Evolutionary conservation across 208 protist species (phyloP), one percentile per base, ranked within the genome.

Genomic region (Leishmania major): DNA sequence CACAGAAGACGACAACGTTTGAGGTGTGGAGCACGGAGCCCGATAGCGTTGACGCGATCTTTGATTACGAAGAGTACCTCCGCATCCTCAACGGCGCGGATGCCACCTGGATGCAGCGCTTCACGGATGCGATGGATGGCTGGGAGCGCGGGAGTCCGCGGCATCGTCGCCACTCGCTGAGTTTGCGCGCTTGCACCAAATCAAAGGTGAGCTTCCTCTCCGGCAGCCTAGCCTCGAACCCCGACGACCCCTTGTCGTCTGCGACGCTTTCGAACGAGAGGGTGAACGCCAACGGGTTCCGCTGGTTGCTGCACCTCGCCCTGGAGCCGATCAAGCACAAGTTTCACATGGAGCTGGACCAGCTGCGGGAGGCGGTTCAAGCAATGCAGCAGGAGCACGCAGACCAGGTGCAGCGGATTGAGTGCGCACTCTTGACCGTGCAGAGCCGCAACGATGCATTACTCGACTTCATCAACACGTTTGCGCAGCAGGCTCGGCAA

Each of bases 21-120:
- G 82, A 85, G 8, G 60, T 77, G n/a, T 25, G 77, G 59, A 72
- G 40, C 3, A 1, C 49, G 17, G 79, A 67, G 51, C 37, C 47
- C 45, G 84, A 89, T 15, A 93, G 85, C 60, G 89, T 95, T 43
- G 91, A 96, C 74, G 94, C 94, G 49, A 91, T 96, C 69, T 96
- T 96, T 81, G 93, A 96, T 80, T 96, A 97, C 83, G 92, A 96
- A 62, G 75, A 88, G 64, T 89, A 89, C 62, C 25, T 89, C 25
- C 75, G 82, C 22, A 49, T 89, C 59, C 70, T 91, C 28, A 86
- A 86, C n/a, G 87, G 84, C 51, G 37, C 73, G 71, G 64, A 51
- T n/a, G 82, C 60, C 13, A 76, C 60, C 43, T 84, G 66, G 73
- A 1, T n/a, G 19, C 53, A 55, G 25, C 78, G 87, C 19, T 84